A percentile compares a stretch with the other conserved stretches of the same genome.
Evolutionary conservation across 1,139 yeast species (phyloP).

Genomic region (Blastobotrys malaysiensis): DNA sequence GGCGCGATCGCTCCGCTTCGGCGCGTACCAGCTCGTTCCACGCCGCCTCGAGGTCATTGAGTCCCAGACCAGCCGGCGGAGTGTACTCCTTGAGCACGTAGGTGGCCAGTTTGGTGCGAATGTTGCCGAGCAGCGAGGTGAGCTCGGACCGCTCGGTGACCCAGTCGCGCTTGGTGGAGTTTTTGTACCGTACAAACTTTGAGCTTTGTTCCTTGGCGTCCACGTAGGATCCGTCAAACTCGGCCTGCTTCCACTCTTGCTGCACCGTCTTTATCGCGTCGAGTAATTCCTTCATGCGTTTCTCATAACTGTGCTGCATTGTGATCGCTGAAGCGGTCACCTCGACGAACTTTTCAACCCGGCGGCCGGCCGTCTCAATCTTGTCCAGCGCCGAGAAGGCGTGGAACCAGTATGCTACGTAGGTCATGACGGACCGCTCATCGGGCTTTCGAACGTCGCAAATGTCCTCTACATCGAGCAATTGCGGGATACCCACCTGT

Average conservation of each 20-base stretch:
- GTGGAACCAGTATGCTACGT: conserved; percentile 62
- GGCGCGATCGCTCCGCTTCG: conserved; percentile 33
- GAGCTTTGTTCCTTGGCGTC: conserved; percentile 32
- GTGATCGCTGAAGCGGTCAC: conserved; percentile 33
- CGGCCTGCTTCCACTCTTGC: conserved; percentile 25
- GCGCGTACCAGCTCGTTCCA: conserved; percentile 33
- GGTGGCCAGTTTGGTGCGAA: conserved; percentile 37
- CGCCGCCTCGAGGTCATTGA: conserved; percentile 30
- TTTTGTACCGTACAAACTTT: conserved; percentile 31
- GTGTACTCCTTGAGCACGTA: conserved; percentile 34
- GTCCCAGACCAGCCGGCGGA: conserved; percentile 34
- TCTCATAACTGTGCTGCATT: conserved; percentile 36
- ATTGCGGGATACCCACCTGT: conserved; percentile 47
- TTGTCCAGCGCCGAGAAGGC: conserved; percentile 41
- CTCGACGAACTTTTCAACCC: conserved; percentile 37
- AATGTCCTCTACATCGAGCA: conserved; percentile 60
- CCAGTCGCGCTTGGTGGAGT: conserved; percentile 36
- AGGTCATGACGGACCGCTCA: conserved; percentile 60
- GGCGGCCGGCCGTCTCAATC: conserved; percentile 39
- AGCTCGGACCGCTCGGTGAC: conserved; percentile 36
- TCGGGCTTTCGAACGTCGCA: conserved; percentile 47
- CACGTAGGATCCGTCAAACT: conserved; percentile 30
- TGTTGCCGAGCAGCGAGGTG: conserved; percentile 36
- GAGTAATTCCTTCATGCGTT: conserved; percentile 30
- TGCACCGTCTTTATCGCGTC: conserved; percentile 25